phyloP scores from a whole-genome alignment of 768 basidiomycete genomes.

The Mycena polygramma region DNA sequence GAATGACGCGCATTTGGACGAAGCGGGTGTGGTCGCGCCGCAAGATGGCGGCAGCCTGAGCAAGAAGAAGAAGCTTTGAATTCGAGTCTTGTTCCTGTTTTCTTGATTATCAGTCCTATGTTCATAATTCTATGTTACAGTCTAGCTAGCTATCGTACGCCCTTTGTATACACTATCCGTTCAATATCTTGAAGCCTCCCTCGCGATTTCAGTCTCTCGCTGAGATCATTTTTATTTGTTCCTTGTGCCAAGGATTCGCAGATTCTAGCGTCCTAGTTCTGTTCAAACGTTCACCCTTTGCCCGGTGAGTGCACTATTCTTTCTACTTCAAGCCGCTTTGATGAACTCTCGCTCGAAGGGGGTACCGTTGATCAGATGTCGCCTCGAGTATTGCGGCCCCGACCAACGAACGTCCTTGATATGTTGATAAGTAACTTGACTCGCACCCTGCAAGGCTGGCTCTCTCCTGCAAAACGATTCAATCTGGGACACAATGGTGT shows the following conservation, averaged over 20 bases:
- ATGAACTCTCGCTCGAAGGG: too few relatives aligned
- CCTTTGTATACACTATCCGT: not conserved
- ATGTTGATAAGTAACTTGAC: too few relatives aligned
- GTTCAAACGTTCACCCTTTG: too few relatives aligned
- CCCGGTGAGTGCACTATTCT: not conserved
- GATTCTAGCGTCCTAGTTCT: too few relatives aligned
- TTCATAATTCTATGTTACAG: conserved; percentile 26
- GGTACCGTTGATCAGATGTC: too few relatives aligned
- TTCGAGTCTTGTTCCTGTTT: not conserved
- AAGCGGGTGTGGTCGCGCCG: not conserved
- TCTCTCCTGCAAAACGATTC: not conserved
- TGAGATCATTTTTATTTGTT: too few relatives aligned
- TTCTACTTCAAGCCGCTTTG: not conserved
- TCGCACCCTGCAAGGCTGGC: too few relatives aligned
- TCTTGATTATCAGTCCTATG: not conserved
- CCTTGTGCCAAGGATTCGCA: too few relatives aligned
- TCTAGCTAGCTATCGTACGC: conserved; percentile 19
- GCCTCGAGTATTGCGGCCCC: too few relatives aligned
- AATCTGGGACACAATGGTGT: not conserved
- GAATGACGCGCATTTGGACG: conserved; percentile 27
- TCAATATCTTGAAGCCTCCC: not conserved
- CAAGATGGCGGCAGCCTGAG: not conserved
- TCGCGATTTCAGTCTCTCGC: too few relatives aligned
- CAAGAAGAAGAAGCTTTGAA: conserved; percentile 31
- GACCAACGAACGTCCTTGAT: too few relatives aligned